phyloP scores from a whole-genome alignment of 2,329 filamentous ascomycete genomes.

The Emergomyces pasteurianus region DNA sequence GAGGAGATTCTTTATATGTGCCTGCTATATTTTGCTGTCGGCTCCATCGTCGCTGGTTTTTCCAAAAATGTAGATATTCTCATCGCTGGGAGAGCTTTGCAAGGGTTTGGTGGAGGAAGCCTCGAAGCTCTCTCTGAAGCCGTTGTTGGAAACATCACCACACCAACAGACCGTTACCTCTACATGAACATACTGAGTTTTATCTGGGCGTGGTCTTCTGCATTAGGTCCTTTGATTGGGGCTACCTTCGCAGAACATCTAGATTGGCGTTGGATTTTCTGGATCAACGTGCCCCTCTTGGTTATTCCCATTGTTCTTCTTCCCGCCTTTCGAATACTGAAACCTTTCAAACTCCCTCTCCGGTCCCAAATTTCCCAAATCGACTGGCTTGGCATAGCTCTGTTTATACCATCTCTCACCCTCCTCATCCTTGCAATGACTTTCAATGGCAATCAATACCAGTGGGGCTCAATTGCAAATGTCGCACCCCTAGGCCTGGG shows the following conservation, averaged over 20 bases:
- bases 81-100: conserved; percentile 32
- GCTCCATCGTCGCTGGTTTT: conserved; percentile 29
- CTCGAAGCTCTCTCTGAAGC: conserved; percentile 31
- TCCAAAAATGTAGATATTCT: conserved; percentile 32
- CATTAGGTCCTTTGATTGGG: conserved; percentile 10
- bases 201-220: conserved; percentile 31
- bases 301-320: conserved; percentile 36
- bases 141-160: conserved; percentile 33
- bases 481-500: conserved; percentile 50
- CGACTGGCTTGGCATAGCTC: conserved; percentile 49
- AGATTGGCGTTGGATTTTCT: conserved; percentile 53
- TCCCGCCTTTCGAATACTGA: conserved; percentile 40
- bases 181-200: conserved; percentile 26
- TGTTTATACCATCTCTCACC: conserved; percentile 49
- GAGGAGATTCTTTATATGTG: conserved; percentile 28
- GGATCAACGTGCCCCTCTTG: conserved; percentile 48
- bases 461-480: conserved; percentile 50
- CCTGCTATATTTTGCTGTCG: conserved; percentile 32
- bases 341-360: conserved; percentile 34
- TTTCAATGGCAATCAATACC: conserved; percentile 53
- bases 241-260: conserved; percentile 8
- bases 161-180: conserved; percentile 24
- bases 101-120: conserved; percentile 35
- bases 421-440: conserved; percentile 50
- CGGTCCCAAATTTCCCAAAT: conserved; percentile 40